Conservation (phyloP, 805 yeast genomes). For the Candida montana region DNA sequence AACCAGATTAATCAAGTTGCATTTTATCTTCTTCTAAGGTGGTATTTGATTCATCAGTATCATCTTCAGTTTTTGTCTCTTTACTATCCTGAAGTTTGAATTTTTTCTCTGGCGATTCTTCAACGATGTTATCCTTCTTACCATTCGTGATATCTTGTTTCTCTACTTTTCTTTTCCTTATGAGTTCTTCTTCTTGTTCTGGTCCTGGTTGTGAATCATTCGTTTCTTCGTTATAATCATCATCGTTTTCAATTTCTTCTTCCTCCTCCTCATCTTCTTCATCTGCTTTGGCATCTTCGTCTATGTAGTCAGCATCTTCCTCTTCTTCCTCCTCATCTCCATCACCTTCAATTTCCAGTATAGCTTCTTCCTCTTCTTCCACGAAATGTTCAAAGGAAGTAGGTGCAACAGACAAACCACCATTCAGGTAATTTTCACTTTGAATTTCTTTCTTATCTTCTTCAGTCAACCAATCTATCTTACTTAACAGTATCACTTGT, state of each 20-base stretch:
- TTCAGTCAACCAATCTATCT: conserved; percentile 24
- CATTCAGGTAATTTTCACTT: conserved; percentile 16
- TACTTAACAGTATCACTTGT: conserved; percentile 19
- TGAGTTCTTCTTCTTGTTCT: conserved; percentile 2
- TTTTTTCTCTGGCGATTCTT: conserved; percentile 21
- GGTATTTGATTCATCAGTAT: conserved; percentile 19
- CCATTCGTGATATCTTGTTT: background rate
- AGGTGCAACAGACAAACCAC: conserved; percentile 3
- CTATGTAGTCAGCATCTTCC: background rate
- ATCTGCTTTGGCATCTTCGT: conserved; percentile 1
- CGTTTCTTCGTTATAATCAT: conserved; percentile 4
- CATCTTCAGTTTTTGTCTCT: conserved; percentile 14
- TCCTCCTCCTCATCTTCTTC: conserved; percentile 5
- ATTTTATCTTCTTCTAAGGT: conserved; percentile 21
- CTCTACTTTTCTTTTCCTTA: conserved; percentile 11
- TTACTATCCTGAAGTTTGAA: conserved; percentile 6
- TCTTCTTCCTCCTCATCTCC: background rate
- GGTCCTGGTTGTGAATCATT: background rate
- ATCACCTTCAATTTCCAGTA: background rate
- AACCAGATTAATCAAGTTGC: conserved; percentile 23
- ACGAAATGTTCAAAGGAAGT: conserved; percentile 6
- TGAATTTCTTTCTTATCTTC: conserved; percentile 18
- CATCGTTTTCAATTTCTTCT: background rate
- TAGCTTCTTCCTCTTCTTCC: conserved; percentile 1
- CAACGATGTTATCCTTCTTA: background rate